Evolutionary conservation across 2,329 filamentous ascomycete species (phyloP), one percentile per base, ranked within the genome.

Genomic region (Sporothrix mexicana): DNA sequence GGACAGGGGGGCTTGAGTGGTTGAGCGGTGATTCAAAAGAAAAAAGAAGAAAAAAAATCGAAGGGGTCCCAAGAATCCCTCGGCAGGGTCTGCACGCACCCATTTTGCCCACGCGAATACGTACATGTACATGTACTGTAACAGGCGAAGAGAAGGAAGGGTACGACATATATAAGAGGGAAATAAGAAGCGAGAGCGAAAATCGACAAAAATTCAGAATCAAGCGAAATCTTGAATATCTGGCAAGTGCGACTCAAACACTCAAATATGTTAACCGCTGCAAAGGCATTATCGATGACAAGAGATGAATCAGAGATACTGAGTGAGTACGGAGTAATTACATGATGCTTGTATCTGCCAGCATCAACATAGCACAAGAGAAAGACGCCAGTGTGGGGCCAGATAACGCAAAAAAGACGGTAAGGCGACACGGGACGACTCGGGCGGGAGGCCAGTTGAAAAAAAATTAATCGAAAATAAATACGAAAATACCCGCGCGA

Each of bases 361-460:
- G 59, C 59, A 62, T 41, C 30, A 43, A 41, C 30, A 62, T 36
- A 62, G 36, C 55, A 20, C 30, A 62, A 36, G 17, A 64, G 41
- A 36, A 57, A 67, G 45, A 59, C 71, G 71, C 71, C 71, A 72
- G 71, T 66, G 61, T 55, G 51, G 36, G 70, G 41, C 49, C n/a
- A 67, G 70, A 72, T 72, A 72, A 72, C 70, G 70, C 70, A 72
- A 72, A 67, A 72, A 72, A 72, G 70, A 71, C 59, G 70, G 61
- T 66, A 67, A 71, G 61, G 41, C 70, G 70, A 71, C 41, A 68
- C 43, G 64, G 43, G 64, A 68, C 64, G 64, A 68, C 64, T 51
- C 64, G 64, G 64, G 64, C 64, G 64, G 62, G 62, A 12, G 41
- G 45, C 43, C 20, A 30, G 23, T 20, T 12, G 20, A 51, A 41